These are phyloP conservation scores for Zygoascus ofunaensis DNA, from an alignment of 805 yeast genomes.

Conservation along the genomic window DNA sequence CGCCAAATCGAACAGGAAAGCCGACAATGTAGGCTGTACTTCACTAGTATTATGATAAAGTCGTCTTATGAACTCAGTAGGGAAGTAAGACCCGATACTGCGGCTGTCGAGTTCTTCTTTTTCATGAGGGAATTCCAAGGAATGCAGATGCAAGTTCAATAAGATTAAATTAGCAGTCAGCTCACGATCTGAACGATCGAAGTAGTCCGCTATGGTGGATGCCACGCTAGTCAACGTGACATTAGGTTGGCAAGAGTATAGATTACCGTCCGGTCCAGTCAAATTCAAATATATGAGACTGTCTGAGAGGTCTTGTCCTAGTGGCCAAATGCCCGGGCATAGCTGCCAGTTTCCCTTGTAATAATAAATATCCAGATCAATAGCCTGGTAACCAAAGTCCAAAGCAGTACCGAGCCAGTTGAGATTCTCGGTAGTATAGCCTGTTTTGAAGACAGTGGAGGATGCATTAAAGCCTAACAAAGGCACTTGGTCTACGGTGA, in stretches of 20 bases:
- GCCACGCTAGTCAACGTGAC: conserved; percentile 14
- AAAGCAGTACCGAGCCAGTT: conserved; percentile 19
- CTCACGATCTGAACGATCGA: conserved; percentile 37
- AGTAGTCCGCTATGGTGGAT: conserved; percentile 27
- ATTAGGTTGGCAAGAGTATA: conserved; percentile 12
- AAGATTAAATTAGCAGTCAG: conserved; percentile 34
- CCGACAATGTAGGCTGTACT: conserved; percentile 3
- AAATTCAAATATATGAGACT: not conserved
- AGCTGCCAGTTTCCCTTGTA: conserved; percentile 39
- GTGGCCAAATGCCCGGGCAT: conserved; percentile 34
- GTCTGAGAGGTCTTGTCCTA: not conserved
- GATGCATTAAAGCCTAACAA: conserved; percentile 30
- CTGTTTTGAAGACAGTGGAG: conserved; percentile 24
- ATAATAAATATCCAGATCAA: conserved; percentile 40
- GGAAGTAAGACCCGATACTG: not conserved
- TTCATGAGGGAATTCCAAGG: conserved; percentile 3
- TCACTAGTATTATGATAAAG: not conserved
- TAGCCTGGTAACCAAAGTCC: conserved; percentile 29
- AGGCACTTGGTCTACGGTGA: conserved; percentile 26
- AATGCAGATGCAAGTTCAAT: conserved; percentile 33
- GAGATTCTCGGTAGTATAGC: conserved; percentile 26
- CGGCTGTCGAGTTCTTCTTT: not conserved
- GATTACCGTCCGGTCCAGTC: not conserved
- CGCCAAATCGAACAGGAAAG: conserved; percentile 4
- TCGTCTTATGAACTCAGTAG: not conserved